Evolutionary conservation across 805 yeast species (phyloP).

Genomic region (Scheffersomyces coipomensis): DNA sequence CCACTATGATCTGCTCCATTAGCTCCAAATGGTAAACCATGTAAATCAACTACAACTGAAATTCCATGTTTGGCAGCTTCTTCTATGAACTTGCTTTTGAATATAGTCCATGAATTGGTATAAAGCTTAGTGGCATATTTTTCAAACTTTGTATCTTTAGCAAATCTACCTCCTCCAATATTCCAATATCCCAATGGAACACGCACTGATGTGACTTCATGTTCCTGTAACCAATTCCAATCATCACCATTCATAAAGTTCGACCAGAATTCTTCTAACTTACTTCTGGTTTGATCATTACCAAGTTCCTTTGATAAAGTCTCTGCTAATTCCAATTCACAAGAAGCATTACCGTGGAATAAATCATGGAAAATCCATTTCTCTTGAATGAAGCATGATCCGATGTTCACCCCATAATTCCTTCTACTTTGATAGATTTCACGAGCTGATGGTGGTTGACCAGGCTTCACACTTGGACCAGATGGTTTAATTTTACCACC

Average conservation of each 20-base stretch:
- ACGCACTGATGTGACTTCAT: slow-evolving; percentile 77
- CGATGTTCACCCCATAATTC: slow-evolving; percentile 85
- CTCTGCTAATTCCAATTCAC: slow-evolving; percentile 73
- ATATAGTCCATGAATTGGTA: slow-evolving; percentile 66
- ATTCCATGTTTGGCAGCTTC: slow-evolving; percentile 63
- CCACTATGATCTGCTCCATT: slow-evolving; percentile 87
- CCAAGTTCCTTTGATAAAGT: slow-evolving; percentile 50
- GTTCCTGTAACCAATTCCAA: slow-evolving; percentile 70
- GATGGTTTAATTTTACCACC: slow-evolving; percentile 20
- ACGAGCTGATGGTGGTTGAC: slow-evolving; percentile 32
- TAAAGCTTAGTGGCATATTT: slow-evolving; percentile 52
- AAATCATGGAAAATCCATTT: slow-evolving; percentile 70
- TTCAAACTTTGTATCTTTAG: slow-evolving; percentile 62
- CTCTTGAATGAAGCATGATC: slow-evolving; percentile 77
- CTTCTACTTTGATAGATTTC: slow-evolving; percentile 58
- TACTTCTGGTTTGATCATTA: slow-evolving; percentile 48
- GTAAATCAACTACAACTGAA: slow-evolving; percentile 79
- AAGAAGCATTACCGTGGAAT: slow-evolving; percentile 52
- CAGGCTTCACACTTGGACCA: slow-evolving; percentile 24
- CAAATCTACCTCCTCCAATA: slow-evolving; percentile 60
- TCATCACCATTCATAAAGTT: slow-evolving; percentile 63
- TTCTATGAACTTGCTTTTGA: slow-evolving; percentile 50
- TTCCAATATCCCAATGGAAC: slow-evolving; percentile 93
- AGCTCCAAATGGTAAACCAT: slow-evolving; percentile 92
- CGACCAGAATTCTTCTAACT: slow-evolving; percentile 66